These are phyloP conservation scores for Xanthoconium stramineum DNA, from an alignment of 768 basidiomycete genomes.

Conservation along the genomic window DNA sequence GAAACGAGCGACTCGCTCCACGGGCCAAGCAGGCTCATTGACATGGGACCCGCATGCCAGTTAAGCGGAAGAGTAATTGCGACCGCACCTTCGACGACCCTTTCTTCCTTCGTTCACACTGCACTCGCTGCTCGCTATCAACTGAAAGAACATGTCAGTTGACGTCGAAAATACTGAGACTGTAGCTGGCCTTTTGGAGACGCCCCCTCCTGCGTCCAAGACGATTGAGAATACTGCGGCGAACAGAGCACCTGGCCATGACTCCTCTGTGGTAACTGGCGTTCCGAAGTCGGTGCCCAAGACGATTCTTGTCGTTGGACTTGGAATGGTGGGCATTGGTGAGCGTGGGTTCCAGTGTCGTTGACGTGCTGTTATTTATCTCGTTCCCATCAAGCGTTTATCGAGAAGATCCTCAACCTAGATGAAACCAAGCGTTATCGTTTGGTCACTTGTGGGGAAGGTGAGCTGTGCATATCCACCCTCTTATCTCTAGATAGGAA, in stretches of 20 bases:
- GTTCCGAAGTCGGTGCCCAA: neutral
- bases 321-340: conserved; percentile 13
- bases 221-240: neutral
- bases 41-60: neutral
- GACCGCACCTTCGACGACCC: neutral
- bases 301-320: conserved; percentile 6
- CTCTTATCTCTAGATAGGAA: conserved; percentile 23
- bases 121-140: too few relatives aligned
- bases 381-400: conserved; percentile 44
- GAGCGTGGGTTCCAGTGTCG: neutral
- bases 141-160: neutral
- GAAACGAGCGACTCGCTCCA: neutral
- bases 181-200: neutral
- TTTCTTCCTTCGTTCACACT: neutral
- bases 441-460: conserved; percentile 61
- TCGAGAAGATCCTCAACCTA: conserved; percentile 62
- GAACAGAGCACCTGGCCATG: neutral
- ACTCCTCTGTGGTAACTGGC: neutral
- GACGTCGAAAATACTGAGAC: neutral
- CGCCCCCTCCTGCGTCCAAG: neutral
- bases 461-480: conserved; percentile 18
- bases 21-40: neutral
- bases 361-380: neutral
- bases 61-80: neutral
- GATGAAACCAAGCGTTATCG: conserved; percentile 49